Evolutionary conservation across 2,329 filamentous ascomycete genomes (phyloP).

Genomic region (Alternaria sp.): DNA sequence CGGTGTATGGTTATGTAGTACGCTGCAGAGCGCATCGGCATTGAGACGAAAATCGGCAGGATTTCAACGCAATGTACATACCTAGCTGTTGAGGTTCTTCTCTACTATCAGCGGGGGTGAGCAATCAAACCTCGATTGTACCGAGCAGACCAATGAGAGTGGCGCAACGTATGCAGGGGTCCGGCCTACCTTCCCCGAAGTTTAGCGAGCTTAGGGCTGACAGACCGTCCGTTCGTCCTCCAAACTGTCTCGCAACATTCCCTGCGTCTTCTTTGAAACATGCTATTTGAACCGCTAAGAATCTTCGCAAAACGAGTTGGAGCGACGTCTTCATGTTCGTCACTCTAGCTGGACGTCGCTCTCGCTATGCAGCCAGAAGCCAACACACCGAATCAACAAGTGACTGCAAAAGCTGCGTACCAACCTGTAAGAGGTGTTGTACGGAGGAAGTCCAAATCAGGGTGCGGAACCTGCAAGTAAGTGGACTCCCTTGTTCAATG

Average conservation of each 20-base stretch:
- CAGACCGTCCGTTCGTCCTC: neutral
- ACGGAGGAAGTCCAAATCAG: constrained; percentile 1
- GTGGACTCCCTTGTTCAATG: neutral
- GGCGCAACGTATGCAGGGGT: neutral
- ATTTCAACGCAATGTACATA: too few relatives aligned
- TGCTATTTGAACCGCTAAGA: neutral
- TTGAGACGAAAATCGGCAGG: neutral
- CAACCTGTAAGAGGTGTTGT: neutral
- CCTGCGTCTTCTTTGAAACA: neutral
- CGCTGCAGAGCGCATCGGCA: neutral
- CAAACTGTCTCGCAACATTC: neutral
- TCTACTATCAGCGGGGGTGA: neutral
- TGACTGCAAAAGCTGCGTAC: neutral
- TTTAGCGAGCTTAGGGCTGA: neutral
- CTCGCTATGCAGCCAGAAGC: neutral
- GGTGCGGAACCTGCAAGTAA: constrained; percentile 16
- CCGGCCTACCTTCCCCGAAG: neutral
- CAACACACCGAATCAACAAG: neutral
- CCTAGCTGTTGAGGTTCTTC: too few relatives aligned
- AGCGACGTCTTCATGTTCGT: neutral
- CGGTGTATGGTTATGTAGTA: neutral
- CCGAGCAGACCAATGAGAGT: neutral
- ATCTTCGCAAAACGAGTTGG: neutral
- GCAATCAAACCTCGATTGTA: neutral
- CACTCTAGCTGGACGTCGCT: neutral